Base-by-base conservation (phyloP, 805 yeast genomes). In the Brettanomyces naardenensis region DNA sequence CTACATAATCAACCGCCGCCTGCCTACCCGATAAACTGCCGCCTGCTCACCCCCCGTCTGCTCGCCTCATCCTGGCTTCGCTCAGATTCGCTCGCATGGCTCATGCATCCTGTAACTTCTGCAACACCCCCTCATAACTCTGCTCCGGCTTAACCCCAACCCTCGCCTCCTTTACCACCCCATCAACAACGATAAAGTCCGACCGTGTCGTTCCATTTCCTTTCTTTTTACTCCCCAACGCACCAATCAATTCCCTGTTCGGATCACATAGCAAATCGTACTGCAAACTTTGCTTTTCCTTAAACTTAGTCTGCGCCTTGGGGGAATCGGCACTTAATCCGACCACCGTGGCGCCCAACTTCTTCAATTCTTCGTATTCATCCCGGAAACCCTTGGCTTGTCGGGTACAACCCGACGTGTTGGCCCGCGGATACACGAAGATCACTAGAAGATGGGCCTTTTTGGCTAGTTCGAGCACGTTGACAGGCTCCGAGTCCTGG, bases 391-490 rank as follows among this genome's bases (percentile, higher is more conserved):
- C 96, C 56, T 83, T 73, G 3, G 89, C 97, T 62, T 90, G 98
- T 49, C 87, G 74, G 1, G 98, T 90, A 61, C 98, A 92, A 3
- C 98, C 98, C 1, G 96, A 95, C 1, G 97, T 90, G 19, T 82
- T 77, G 0, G 97, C 97, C 53, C 72, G 80, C 38, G 97, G 97
- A 55, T 89, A 90, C 15, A 95, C 83, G 59, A 80, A 76, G 19
- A 76, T 63, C 17, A 78, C 65, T 21, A 78, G 68, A 11, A 75
- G 60, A 15, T 65, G 59, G 27, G 72, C 41, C 5, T 47, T 36
- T 9, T 48, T 47, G 0, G 62, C 57, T 15, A 53, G 39, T 19
- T 55, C 45, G 11, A 36, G 35, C 13, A 61, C 40, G 23, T 56
- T 44, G 28, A 62, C 46, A 3, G 38, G 32, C 15, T 49, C 35